Conservation (phyloP, 176 grass and related monocot genomes). For the Oryza longistaminata region DNA sequence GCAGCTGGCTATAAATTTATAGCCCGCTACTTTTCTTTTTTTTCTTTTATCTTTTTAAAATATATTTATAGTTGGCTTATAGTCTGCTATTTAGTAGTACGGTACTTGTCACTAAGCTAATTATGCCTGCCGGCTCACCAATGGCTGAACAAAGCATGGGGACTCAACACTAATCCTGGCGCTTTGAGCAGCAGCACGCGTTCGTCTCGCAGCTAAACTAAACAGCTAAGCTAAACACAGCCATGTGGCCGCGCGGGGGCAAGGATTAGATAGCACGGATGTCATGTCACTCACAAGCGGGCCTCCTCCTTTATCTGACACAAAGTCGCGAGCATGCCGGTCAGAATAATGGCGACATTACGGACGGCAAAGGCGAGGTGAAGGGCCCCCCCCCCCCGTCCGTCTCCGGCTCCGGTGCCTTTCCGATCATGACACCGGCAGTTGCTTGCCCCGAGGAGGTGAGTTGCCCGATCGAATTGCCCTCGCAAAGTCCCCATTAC, state of each 20-base stretch:
- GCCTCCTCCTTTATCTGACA: conserved; percentile 41
- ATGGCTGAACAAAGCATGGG: not conserved
- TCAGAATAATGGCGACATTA: conserved; percentile 54
- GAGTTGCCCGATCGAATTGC: not conserved
- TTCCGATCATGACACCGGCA: conserved; percentile 47
- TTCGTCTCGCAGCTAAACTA: not conserved
- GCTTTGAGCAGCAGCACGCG: conserved; percentile 38
- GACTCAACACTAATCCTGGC: not conserved
- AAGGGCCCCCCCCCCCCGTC: not conserved
- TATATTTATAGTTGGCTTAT: no score
- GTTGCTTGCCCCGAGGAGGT: conserved; percentile 38
- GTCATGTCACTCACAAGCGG: conserved; percentile 15
- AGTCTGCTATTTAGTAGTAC: no score
- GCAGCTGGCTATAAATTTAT: no score
- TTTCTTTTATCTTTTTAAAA: no score
- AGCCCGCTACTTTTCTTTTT: no score
- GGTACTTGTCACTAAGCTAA: not conserved
- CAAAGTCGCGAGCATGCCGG: conserved; percentile 50
- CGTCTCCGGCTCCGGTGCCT: not conserved
- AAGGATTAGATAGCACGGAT: conserved; percentile 8
- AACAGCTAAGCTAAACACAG: not conserved
- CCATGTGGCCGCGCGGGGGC: conserved; percentile 31
- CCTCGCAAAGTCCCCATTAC: conserved; percentile 40
- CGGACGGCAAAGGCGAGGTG: conserved; percentile 35
- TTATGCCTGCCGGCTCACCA: not conserved